These are phyloP conservation scores for Ceratonia siliqua DNA, from an alignment of 306 rosid species.

Conservation along the genomic window DNA sequence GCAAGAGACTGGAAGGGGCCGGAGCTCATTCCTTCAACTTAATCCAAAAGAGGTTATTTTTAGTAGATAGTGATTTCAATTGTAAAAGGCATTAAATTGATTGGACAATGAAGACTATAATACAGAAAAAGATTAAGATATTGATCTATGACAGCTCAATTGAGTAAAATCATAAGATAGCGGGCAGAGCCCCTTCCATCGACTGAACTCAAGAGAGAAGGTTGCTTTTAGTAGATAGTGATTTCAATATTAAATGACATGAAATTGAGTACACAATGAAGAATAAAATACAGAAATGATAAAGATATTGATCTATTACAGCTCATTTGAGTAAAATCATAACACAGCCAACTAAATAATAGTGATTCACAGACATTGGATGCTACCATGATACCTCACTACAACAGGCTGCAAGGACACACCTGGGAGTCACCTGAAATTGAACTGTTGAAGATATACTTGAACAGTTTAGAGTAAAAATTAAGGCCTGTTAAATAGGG, in stretches of 20 bases:
- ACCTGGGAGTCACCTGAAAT: background rate
- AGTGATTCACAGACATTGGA: background rate
- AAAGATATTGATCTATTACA: constrained; percentile 1
- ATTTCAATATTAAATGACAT: background rate
- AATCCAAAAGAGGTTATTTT: background rate
- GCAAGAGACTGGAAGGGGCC: background rate
- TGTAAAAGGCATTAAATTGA: background rate
- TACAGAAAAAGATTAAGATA: background rate
- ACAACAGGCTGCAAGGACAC: background rate
- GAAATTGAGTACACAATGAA: background rate
- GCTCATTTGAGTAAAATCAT: constrained; percentile 15
- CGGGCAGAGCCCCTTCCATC: background rate
- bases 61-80: background rate
- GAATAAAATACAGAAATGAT: background rate
- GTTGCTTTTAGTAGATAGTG: background rate
- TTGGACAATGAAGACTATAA: background rate
- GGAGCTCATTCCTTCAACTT: constrained; percentile 12
- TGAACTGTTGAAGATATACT: background rate
- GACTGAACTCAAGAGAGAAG: background rate
- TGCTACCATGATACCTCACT: background rate
- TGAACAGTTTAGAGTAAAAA: constrained; percentile 13
- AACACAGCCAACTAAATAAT: background rate
- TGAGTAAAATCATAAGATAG: background rate
- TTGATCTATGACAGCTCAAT: background rate
- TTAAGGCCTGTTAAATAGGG: background rate